Evolutionary conservation across 2,329 filamentous ascomycete species (phyloP).

Genomic region (Paecilomyces fulvus): DNA sequence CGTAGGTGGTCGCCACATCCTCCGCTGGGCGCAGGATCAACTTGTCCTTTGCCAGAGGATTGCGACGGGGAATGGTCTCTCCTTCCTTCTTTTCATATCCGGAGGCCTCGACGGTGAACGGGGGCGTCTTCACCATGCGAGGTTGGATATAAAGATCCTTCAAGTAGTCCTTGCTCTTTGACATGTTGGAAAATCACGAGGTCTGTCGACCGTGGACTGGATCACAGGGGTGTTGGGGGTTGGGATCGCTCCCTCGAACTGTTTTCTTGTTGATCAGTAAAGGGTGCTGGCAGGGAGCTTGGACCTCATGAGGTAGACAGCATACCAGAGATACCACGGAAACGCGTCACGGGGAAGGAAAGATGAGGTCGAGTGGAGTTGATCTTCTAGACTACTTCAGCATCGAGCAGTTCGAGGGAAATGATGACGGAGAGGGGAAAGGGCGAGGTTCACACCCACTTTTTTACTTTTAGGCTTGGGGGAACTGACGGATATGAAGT

Average conservation of each 20-base stretch:
- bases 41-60: slow-evolving; percentile 61
- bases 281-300: background rate
- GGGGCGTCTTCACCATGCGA: slow-evolving; percentile 57
- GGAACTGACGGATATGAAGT: slow-evolving; percentile 3
- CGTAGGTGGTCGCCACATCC: slow-evolving; percentile 68
- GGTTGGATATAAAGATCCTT: slow-evolving; percentile 24
- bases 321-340: background rate
- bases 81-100: slow-evolving; percentile 62
- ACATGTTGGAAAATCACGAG: slow-evolving; percentile 18
- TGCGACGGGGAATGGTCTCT: slow-evolving; percentile 76
- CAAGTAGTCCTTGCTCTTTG: slow-evolving; percentile 16
- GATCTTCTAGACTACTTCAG: slow-evolving; percentile 1
- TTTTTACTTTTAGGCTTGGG: background rate
- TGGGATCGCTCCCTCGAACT: background rate
- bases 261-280: background rate
- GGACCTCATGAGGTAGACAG: background rate
- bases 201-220: background rate
- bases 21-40: slow-evolving; percentile 58
- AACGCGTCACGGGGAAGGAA: background rate
- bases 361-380: background rate
- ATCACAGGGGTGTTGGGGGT: background rate
- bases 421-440: background rate
- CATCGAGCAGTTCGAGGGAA: slow-evolving; percentile 4
- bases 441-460: background rate
- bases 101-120: slow-evolving; percentile 65